Evolutionary conservation across 139 green algal genomes (phyloP).

Genomic region (Tetraselmis chui): DNA sequence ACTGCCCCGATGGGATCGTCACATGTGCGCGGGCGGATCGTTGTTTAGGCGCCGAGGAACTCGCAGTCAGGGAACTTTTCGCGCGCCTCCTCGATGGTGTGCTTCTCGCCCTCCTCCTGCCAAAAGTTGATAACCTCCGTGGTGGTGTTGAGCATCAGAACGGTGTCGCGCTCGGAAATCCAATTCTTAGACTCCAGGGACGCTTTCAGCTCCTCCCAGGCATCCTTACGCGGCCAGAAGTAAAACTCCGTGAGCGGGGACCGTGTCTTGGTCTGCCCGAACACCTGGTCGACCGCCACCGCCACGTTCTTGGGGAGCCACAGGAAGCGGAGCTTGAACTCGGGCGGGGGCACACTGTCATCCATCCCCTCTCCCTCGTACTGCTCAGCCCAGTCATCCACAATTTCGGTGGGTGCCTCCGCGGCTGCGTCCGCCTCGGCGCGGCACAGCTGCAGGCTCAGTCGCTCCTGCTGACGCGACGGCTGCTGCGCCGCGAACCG

Average conservation of each 20-base stretch:
- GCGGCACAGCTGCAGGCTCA: neutral
- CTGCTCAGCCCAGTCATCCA: neutral
- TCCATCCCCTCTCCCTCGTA: neutral
- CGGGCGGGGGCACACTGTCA: neutral
- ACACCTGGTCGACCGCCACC: conserved; percentile 80
- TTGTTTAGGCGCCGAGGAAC: conserved; percentile 40
- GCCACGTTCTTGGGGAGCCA: conserved; percentile 85
- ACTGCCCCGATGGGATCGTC: no score
- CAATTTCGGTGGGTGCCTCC: neutral
- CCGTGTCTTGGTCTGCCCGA: conserved; percentile 9
- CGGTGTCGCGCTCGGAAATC: conserved; percentile 66
- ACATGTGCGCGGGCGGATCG: no score
- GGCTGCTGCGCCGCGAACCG: no score
- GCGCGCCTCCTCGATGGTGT: conserved; percentile 57
- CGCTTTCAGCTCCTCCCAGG: conserved; percentile 83
- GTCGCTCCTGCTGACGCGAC: neutral
- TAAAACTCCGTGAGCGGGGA: conserved; percentile 86
- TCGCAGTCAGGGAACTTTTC: conserved; percentile 62
- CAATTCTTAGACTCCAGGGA: conserved; percentile 65
- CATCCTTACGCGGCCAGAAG: conserved; percentile 84
- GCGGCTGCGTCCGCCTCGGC: neutral
- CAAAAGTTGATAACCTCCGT: conserved; percentile 90
- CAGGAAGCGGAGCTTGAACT: conserved; percentile 73
- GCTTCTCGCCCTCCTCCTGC: conserved; percentile 65
- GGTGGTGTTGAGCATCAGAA: conserved; percentile 69